Base-by-base conservation (phyloP, 2,329 filamentous ascomycete genomes). In the Trichoderma sp. region DNA sequence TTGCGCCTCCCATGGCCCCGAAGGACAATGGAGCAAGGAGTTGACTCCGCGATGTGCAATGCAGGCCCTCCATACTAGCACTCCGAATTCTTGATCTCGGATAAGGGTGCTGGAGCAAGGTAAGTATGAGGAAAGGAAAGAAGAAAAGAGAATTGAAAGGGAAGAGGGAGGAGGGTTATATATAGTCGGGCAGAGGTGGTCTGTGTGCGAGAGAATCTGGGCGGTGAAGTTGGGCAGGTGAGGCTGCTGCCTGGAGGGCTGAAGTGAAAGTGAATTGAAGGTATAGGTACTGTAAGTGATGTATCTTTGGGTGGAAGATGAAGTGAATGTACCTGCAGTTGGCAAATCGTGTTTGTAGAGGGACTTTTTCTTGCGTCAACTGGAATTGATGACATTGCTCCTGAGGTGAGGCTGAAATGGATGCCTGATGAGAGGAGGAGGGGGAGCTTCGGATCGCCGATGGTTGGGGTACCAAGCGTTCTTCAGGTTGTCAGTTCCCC, bases 11-110 rank as follows among this genome's bases (percentile, higher is more conserved):
- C 83, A 87, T 85, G 85, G 85, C 84, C 85, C 85, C 86, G 84
- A 87, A 87, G 85, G 84, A 84, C 86, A 87, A 87, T 87, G 83
- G 82, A 87, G 83, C 73, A 78, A 80, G 80, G 82, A 84, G 63
- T 80, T 78, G 83, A 85, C 84, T 83, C 87, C 86, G 84, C 86
- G 85, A 80, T 85, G 87, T 88, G 86, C 86, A 87, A 88, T 88
- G 87, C 86, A 88, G 87, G 86, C 83, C 82, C 84, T 82, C 84
- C 83, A 80, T 77, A 78, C 83, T 86, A 41, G 83, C 82, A 79
- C 72, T 77, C 78, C 81, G 82, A 77, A 82, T 82, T 85, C 84
- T 79, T 88, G 86, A 88, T 81, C 86, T 80, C 81, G 82, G 75
- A 77, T 1, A 35, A 33, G 9, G 9, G 72, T 77, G 81, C 83